Base-by-base conservation (phyloP, 148 eudicot species). In the Chenopodium formosanum region DNA sequence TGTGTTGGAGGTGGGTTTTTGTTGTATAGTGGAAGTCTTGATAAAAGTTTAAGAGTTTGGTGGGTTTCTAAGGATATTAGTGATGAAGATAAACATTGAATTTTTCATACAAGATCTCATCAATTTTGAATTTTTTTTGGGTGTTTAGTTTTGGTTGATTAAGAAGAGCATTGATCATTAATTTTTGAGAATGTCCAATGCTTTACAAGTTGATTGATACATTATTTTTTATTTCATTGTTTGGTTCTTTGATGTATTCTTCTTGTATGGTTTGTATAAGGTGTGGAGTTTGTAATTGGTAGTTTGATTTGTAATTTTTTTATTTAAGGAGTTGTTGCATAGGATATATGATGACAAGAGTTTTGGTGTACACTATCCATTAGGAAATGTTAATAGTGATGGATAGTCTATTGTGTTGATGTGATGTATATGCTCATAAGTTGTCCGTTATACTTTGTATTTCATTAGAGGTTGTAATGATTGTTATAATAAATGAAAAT, bases 21-120 rank as follows among this genome's bases (percentile, higher is more conserved):
- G 92, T 69, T 94, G 31, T 94, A 94, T 67, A 94, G 95, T 88
- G 98, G 97, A 22, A 89, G 98, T 70, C 92, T 91, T 86, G 98
- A 94, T 80, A 94, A 88, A 78, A 93, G 93, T 75, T 78, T 94
- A 9, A 87, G 98, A 71, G 98, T 94, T 88, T 94, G 98, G 98
- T 94, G 98, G 98, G 91, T 93, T 66, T 83, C 91, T 25, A 88
- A 85, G 69, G 79, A 85, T 46, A 82, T 84, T 14, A 73, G 37
- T 50, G 72, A 71, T n/a, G 46, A 40, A 12, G 81, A 86, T 14
- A 79, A 88, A 12, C 10, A n/a, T 63, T 83, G 20, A 74, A 56
- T 62, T 5, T 62, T 5, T 1, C 10, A 22, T 20, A 25, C 25
- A 62, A 62, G 25, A 20, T 62, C 6, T 62, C 62, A 56, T 56